phyloP scores from a whole-genome alignment of 495 filamentous ascomycete species.

The Hyaloscypha hepaticicola region DNA sequence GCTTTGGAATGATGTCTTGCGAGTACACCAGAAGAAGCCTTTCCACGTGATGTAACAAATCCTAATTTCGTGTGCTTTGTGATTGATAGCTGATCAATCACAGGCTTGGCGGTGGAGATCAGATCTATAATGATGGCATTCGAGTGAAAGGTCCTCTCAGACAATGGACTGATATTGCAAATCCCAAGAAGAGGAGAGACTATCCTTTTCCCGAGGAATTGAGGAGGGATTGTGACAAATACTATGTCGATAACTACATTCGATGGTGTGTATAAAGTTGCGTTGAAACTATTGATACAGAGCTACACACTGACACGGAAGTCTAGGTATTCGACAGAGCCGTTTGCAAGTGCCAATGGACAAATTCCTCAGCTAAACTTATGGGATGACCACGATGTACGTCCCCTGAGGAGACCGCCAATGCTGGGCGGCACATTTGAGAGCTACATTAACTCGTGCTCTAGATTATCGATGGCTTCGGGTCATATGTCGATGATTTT shows the following conservation, averaged over 20 bases:
- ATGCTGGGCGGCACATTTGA: not conserved
- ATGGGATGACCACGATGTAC: slow-evolving; percentile 86
- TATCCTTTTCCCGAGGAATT: slow-evolving; percentile 73
- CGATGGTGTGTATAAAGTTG: slow-evolving; percentile 51
- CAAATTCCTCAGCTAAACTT: slow-evolving; percentile 91
- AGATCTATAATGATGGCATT: slow-evolving; percentile 93
- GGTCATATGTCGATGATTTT: slow-evolving; percentile 88
- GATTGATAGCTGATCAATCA: not conserved
- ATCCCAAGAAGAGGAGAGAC: slow-evolving; percentile 76
- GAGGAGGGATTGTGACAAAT: slow-evolving; percentile 78
- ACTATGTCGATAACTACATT: slow-evolving; percentile 87
- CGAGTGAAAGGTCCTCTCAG: slow-evolving; percentile 77
- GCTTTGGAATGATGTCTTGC: slow-evolving; percentile 88
- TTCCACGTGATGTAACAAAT: slow-evolving; percentile 79
- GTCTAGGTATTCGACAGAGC: slow-evolving; percentile 64
- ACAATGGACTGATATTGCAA: slow-evolving; percentile 76
- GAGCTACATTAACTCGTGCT: not conserved
- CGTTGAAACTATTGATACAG: not conserved
- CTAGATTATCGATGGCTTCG: slow-evolving; percentile 89
- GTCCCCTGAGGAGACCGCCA: slow-evolving; percentile 20
- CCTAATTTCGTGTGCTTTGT: not conserved
- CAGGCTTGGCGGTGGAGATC: slow-evolving; percentile 83
- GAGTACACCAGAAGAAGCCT: slow-evolving; percentile 64
- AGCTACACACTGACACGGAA: not conserved
- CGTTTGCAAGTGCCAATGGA: slow-evolving; percentile 80